Evolutionary conservation across 345 rosid genomes (phyloP), one percentile per base, ranked within the genome.

Genomic region (Mercurialis annua): DNA sequence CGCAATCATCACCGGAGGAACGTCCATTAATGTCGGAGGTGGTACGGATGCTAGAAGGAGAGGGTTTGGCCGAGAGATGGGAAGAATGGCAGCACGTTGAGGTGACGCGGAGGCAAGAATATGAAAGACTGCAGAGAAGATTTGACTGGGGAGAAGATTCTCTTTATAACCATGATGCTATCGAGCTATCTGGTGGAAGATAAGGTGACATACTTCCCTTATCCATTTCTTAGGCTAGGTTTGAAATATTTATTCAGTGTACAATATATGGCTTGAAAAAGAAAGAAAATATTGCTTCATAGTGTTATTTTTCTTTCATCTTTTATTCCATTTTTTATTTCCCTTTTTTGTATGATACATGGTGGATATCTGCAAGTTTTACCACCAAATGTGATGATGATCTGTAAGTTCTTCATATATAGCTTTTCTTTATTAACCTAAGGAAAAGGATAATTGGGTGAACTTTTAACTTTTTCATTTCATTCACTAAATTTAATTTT

Each of bases 21-120:
- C 83, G 97, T 34, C 98, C 96, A 1, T 78, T 84, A 9, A 94
- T 91, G 98, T 89, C 98, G 0, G 99, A 89, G 60, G 99, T 94
- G 51, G 92, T 86, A 26, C 67, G 97, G 82, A 91, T 94, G 99
- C 80, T 94, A 62, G 99, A 94, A 81, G 99, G 99, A 50, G 99
- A 94, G 70, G 99, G 96, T 52, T 78, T 91, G 26, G 97, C 98
- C 0, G 96, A 94, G 82, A 86, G 96, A 76, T 91, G 99, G 99
- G 93, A 89, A 80, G 99, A 89, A 73, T 94, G 99, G 99, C 95
- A 89, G 85, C 77, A 86, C 14, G 84, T 85, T 11, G 98, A 91
- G 79, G 90, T 86, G 44, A 86, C 78, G 14, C 87, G 93, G 21
- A 82, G 95, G 70, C 92, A 94, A 75, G 98, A 91, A 64, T 84